Evolutionary conservation across 129 eudicot genomes (phyloP), one percentile per base, ranked within the genome.

Genomic region (Escallonia herrerae): DNA sequence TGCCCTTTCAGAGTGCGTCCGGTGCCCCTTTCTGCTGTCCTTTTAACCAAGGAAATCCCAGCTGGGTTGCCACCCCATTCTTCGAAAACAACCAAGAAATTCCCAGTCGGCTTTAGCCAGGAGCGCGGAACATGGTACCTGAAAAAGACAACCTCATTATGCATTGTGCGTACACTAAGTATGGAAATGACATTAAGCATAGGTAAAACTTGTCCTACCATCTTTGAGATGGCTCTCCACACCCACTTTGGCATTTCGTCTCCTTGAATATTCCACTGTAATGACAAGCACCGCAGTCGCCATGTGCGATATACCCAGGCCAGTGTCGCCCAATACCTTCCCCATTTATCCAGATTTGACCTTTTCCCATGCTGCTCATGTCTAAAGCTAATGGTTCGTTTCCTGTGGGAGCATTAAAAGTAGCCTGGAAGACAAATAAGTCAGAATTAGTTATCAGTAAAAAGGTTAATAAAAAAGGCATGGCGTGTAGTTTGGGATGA

Each of bases 71-170:
- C 97, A 40, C 95, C 97, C 82, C 75, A 75, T 81, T 91, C 97
- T 71, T 91, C 97, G 55, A 91, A 84, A 37, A 91, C 72, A 53
- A 91, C 95, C 71, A 91, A 66, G 15, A 80, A 64, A 72, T 91
- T 91, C 40, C 88, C 80, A 3, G 66, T 79, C 33, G 95, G 84
- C 59, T 76, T 75, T 63, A 91, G 63, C 96, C 94, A 89, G 40
- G 96, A 82, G 39, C 94, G 86, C 4, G 96, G 96, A 64, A 91
- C 69, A 79, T 91, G 97, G 72, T 91, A 91, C 97, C 95, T 86
- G 79, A 75, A 81, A 70, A 2, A 15, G 14, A 53, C 13, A 53
- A 4, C 3, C 58, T n/a, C 22, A 33, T 53, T 22, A 22, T 22
- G 33, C 33, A 22, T 22, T 22, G 33, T 22, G 33, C 33, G 33